Conservation (phyloP, 176 grass and related monocot genomes). For the Poa pratensis region DNA sequence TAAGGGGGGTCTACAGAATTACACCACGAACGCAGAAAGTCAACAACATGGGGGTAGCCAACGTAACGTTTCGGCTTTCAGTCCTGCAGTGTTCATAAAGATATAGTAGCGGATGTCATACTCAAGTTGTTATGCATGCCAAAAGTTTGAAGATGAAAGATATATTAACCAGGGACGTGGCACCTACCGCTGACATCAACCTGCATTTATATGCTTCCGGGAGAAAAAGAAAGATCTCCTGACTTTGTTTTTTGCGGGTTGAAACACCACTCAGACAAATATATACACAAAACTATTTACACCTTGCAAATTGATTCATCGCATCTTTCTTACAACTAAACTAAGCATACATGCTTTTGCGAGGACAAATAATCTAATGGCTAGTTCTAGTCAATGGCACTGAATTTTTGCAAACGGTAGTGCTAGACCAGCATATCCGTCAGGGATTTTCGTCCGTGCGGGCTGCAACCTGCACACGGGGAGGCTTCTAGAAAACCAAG, state of each 20-base stretch:
- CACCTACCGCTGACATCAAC: neutral
- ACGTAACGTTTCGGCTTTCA: too few relatives aligned
- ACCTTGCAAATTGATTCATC: neutral
- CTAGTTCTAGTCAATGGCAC: slow-evolving; percentile 20
- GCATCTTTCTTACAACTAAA: too few relatives aligned
- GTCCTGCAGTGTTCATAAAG: too few relatives aligned
- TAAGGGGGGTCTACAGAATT: too few relatives aligned
- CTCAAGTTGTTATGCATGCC: neutral
- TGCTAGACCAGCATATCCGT: slow-evolving; percentile 1
- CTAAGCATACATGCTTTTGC: neutral
- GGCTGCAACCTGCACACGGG: neutral
- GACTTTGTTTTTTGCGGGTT: neutral
- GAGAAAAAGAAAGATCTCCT: neutral
- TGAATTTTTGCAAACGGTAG: neutral
- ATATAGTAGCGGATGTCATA: neutral
- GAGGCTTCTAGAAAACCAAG: neutral
- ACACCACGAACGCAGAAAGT: too few relatives aligned
- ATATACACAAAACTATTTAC: too few relatives aligned
- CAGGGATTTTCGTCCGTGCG: neutral
- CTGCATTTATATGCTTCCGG: neutral
- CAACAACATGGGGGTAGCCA: too few relatives aligned
- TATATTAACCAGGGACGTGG: neutral
- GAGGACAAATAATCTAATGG: neutral
- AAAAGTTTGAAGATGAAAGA: neutral
- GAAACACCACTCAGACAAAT: neutral